Evolutionary conservation across 2,329 filamentous ascomycete species (phyloP).

Genomic region (Botrytis tulipae): DNA sequence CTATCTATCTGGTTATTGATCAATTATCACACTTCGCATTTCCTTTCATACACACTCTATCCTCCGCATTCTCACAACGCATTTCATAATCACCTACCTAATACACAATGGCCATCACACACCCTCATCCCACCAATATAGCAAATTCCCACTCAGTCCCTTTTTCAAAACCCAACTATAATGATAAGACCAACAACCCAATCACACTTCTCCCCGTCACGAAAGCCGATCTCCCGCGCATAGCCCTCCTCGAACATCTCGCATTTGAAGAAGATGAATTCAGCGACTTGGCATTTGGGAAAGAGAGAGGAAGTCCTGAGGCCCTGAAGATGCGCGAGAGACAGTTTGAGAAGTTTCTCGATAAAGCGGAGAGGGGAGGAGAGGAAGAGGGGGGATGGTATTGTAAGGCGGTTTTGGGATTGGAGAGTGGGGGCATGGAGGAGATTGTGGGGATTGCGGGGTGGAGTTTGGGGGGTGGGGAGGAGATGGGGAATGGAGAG

Average conservation of each 20-base stretch:
- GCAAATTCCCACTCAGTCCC: too few species aligned
- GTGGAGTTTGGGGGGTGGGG: constrained; percentile 24
- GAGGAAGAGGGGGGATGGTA: constrained; percentile 10
- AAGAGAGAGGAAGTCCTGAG: neutral
- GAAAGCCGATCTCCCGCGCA: neutral
- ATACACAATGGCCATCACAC: neutral
- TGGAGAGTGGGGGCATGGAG: neutral
- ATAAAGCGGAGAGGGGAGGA: neutral
- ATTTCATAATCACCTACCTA: neutral
- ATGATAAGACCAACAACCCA: neutral
- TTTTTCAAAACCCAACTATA: neutral
- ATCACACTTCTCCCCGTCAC: constrained; percentile 5
- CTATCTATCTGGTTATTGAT: neutral
- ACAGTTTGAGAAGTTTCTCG: constrained; percentile 4
- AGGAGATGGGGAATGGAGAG: neutral
- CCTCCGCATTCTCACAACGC: neutral
- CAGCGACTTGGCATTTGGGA: constrained; percentile 24
- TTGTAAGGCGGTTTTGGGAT: constrained; percentile 25
- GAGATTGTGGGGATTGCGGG: constrained; percentile 29
- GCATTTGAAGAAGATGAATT: constrained; percentile 26
- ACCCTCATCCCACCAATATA: neutral
- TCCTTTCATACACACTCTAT: neutral
- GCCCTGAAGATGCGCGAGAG: constrained; percentile 5
- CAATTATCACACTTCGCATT: neutral
- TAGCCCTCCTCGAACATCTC: constrained; percentile 20